Conservation (phyloP, 495 filamentous ascomycete species). For the Trichodelitschia bisporula region DNA sequence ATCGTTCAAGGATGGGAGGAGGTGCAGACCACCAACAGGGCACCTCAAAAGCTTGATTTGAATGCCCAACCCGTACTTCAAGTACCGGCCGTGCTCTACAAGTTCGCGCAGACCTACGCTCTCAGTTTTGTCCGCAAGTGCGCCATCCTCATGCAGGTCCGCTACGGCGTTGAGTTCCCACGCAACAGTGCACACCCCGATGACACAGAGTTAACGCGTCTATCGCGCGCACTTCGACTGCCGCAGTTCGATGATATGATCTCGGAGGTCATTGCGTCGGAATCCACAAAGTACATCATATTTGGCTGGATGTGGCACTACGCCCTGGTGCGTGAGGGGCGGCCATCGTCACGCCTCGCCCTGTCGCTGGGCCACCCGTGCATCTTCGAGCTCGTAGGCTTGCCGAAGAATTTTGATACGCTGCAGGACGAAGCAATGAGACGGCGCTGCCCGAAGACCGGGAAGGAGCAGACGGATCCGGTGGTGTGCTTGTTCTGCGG, state of each 20-base stretch:
- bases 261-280: constrained; percentile 14
- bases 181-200: constrained; percentile 25
- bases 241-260: constrained; percentile 65
- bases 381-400: constrained; percentile 79
- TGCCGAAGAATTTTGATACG: constrained; percentile 80
- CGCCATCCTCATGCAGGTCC: constrained; percentile 60
- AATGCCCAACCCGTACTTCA: neutral
- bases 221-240: constrained; percentile 47
- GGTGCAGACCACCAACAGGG: neutral
- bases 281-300: constrained; percentile 32
- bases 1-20: constrained; percentile 3
- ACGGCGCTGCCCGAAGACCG: constrained; percentile 63
- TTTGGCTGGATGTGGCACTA: constrained; percentile 57
- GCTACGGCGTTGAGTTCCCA: constrained; percentile 72
- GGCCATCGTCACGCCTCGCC: constrained; percentile 3
- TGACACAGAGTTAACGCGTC: constrained; percentile 52
- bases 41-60: no score
- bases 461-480: constrained; percentile 74
- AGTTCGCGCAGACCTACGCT: constrained; percentile 50
- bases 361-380: constrained; percentile 51
- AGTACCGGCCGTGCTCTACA: constrained; percentile 17
- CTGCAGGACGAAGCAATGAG: constrained; percentile 78
- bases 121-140: constrained; percentile 76
- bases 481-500: constrained; percentile 88
- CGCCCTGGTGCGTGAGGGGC: constrained; percentile 7